A percentile compares a stretch with the other conserved stretches of the same genome.
These are phyloP conservation scores for Protea cynaroides DNA, from an alignment of 164 flowering plant species.

Conservation along the genomic window DNA sequence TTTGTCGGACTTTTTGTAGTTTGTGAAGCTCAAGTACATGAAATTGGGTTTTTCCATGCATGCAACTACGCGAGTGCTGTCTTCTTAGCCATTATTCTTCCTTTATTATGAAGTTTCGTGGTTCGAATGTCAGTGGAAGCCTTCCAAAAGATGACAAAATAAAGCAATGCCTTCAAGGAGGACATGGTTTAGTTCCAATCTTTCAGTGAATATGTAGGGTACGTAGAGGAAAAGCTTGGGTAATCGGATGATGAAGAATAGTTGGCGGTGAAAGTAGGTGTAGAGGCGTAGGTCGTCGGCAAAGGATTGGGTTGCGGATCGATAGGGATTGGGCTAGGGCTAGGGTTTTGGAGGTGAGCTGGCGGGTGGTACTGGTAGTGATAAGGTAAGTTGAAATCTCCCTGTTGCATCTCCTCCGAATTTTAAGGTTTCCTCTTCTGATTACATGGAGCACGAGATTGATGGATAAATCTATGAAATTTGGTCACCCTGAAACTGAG, in stretches of 20 bases:
- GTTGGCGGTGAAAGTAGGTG: slow-evolving; percentile 63
- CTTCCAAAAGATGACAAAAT: no score
- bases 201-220: slow-evolving; percentile 37
- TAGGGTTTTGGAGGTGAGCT: slow-evolving; percentile 16
- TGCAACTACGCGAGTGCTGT: no score
- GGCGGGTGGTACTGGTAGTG: slow-evolving; percentile 10
- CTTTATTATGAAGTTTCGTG: no score
- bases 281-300: slow-evolving; percentile 59
- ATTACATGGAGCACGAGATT: neutral
- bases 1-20: no score
- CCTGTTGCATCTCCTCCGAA: slow-evolving; percentile 16
- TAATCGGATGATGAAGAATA: slow-evolving; percentile 40
- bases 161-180: no score
- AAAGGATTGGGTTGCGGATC: slow-evolving; percentile 13
- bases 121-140: no score
- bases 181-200: no score
- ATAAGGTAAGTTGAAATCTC: slow-evolving; percentile 17
- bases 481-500: neutral
- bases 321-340: slow-evolving; percentile 8
- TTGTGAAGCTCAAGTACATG: no score
- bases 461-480: neutral
- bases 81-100: no score
- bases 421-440: neutral
- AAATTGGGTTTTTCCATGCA: no score
- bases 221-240: slow-evolving; percentile 22